phyloP scores from a whole-genome alignment of 176 grass and related monocot species.

The Musa itinerans region DNA sequence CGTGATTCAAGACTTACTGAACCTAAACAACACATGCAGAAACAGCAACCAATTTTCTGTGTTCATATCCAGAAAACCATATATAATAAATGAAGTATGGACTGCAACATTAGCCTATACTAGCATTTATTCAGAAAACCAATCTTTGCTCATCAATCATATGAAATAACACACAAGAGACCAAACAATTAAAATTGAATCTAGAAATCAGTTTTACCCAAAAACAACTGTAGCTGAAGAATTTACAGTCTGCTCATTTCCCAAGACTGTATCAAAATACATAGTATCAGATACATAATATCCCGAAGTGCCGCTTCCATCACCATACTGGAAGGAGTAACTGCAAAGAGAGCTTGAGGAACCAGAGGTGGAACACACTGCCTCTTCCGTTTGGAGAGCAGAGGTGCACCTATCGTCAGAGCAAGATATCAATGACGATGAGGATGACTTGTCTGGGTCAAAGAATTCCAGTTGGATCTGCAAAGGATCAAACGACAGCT shows the following conservation, averaged over 20 bases:
- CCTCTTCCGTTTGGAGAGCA: conserved; percentile 69
- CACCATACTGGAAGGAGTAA: conserved; percentile 92
- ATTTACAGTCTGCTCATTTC: conserved; percentile 64
- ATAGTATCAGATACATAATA: conserved; percentile 86
- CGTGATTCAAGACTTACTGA: neutral
- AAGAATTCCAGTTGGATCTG: conserved; percentile 84
- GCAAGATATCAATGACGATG: conserved; percentile 60
- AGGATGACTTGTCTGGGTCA: conserved; percentile 55
- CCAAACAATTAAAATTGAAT: neutral
- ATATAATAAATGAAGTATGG: too few species aligned
- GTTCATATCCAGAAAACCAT: too few species aligned
- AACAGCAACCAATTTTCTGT: too few species aligned
- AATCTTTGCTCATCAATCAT: neutral
- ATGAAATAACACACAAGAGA: neutral
- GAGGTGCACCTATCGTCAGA: conserved; percentile 72
- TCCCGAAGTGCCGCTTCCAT: conserved; percentile 88
- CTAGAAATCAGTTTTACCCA: conserved; percentile 34
- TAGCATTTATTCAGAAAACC: neutral
- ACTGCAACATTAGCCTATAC: too few species aligned
- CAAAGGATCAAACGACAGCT: neutral
- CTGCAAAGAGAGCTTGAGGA: conserved; percentile 50
- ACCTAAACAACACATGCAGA: neutral
- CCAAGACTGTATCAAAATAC: conserved; percentile 60
- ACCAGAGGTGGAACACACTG: conserved; percentile 41
- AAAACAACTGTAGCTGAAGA: conserved; percentile 87